Conservation (phyloP, 352 stramenopile genomes). For the Pythium volutum region DNA sequence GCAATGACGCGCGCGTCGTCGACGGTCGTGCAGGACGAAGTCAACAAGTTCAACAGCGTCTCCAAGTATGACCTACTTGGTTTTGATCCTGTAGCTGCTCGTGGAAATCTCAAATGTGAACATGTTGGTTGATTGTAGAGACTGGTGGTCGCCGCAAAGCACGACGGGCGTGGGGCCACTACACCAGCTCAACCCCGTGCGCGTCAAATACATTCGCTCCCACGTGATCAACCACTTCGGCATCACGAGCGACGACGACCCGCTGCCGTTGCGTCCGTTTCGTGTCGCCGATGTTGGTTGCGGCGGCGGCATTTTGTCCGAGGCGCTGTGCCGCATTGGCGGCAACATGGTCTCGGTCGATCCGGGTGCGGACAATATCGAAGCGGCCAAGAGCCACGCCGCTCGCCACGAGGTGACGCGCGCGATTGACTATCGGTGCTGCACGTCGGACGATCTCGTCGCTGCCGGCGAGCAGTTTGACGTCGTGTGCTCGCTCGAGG, state of each 20-base stretch:
- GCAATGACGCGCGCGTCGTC: conserved; percentile 32
- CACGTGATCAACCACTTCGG: conserved; percentile 68
- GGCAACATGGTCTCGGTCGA: conserved; percentile 70
- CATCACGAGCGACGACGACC: conserved; percentile 38
- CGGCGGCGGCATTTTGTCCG: conserved; percentile 80
- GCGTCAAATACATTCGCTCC: conserved; percentile 80
- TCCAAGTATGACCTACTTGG: conserved; percentile 46
- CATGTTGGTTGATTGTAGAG: conserved; percentile 34
- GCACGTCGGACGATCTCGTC: conserved; percentile 78
- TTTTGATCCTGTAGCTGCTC: neutral
- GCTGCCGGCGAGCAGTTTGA: conserved; percentile 68
- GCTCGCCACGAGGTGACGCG: conserved; percentile 44
- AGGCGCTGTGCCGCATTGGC: conserved; percentile 76
- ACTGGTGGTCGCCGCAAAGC: conserved; percentile 81
- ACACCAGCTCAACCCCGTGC: conserved; percentile 82
- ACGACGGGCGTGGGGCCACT: conserved; percentile 70
- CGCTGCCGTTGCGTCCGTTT: conserved; percentile 47
- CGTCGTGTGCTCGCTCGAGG: conserved; percentile 84
- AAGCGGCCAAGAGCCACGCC: conserved; percentile 64
- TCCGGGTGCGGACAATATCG: conserved; percentile 68
- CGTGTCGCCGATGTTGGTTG: conserved; percentile 77
- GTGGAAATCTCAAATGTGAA: neutral
- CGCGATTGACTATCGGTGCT: conserved; percentile 78
- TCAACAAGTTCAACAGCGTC: conserved; percentile 77
- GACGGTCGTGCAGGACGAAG: conserved; percentile 72